A percentile compares a stretch with the other conserved stretches of the same genome.
Evolutionary conservation across 2,329 filamentous ascomycete genomes (phyloP).

Genomic region (Neoarthrinium moseri): DNA sequence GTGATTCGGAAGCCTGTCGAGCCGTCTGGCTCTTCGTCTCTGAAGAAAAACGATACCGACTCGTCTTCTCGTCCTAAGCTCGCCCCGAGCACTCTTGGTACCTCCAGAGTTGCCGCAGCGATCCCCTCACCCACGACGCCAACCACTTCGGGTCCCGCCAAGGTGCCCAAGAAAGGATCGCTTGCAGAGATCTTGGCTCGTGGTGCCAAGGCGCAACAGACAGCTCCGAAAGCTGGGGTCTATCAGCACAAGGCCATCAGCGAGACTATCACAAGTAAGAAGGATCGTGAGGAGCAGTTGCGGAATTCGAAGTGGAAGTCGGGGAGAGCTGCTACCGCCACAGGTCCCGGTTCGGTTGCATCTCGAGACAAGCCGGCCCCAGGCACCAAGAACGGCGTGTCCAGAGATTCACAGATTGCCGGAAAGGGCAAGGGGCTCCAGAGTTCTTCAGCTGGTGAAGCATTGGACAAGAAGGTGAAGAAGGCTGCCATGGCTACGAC

Average conservation of each 20-base stretch:
- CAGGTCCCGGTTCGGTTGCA: constrained; percentile 4
- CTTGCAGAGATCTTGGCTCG: constrained; percentile 74
- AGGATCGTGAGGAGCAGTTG: constrained; percentile 43
- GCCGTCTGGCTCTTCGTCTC: constrained; percentile 9
- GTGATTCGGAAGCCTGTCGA: constrained; percentile 5
- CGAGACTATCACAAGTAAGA: constrained; percentile 53
- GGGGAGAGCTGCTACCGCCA: constrained; percentile 9
- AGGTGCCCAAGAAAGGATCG: constrained; percentile 67
- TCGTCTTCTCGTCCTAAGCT: constrained; percentile 20
- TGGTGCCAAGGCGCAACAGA: constrained; percentile 63
- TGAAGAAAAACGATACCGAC: constrained; percentile 17
- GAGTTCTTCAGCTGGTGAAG: constrained; percentile 31
- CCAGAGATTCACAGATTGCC: constrained; percentile 17
- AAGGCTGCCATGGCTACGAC: constrained; percentile 62
- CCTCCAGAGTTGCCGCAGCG: constrained; percentile 20
- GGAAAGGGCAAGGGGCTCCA: constrained; percentile 24
- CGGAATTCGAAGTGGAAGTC: constrained; percentile 1
- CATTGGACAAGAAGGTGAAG: constrained; percentile 57
- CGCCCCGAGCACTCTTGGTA: constrained; percentile 12
- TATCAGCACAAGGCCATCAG: constrained; percentile 76
- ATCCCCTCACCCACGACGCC: constrained; percentile 26
- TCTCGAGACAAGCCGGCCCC: constrained; percentile 7
- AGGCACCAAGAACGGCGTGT: constrained; percentile 17
- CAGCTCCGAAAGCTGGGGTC: constrained; percentile 62
- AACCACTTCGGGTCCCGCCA: constrained; percentile 26